phyloP scores from a whole-genome alignment of 2,329 filamentous ascomycete genomes.

The Ramularia endophylla region DNA sequence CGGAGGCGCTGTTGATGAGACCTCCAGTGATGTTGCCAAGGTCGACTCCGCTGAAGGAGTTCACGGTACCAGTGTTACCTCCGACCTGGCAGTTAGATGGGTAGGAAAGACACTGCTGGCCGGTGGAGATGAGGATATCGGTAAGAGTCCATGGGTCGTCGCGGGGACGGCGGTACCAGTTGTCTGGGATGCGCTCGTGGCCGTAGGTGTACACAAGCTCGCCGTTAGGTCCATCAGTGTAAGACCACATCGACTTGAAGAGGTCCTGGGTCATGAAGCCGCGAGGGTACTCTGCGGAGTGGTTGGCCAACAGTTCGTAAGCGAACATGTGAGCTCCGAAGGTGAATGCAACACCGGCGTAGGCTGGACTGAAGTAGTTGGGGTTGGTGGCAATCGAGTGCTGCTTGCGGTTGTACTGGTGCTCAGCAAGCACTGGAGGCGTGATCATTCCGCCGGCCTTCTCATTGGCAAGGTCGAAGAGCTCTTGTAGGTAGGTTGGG shows the following conservation, averaged over 20 bases:
- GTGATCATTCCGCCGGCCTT: constrained; percentile 18
- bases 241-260: constrained; percentile 20
- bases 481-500: constrained; percentile 19
- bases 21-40: constrained; percentile 21
- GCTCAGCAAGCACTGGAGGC: constrained; percentile 21
- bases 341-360: constrained; percentile 25
- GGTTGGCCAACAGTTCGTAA: constrained; percentile 20
- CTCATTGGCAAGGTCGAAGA: constrained; percentile 20
- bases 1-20: constrained; percentile 17
- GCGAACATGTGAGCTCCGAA: constrained; percentile 27
- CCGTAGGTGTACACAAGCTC: constrained; percentile 18
- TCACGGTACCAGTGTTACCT: constrained; percentile 22
- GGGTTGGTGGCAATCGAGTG: constrained; percentile 25
- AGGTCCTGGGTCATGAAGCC: constrained; percentile 19
- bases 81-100: constrained; percentile 21
- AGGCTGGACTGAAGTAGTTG: constrained; percentile 23
- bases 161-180: constrained; percentile 23
- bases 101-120: constrained; percentile 22
- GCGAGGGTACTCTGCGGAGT: constrained; percentile 20
- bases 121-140: constrained; percentile 22
- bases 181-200: constrained; percentile 21
- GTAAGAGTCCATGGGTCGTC: constrained; percentile 20
- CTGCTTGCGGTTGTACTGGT: constrained; percentile 22
- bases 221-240: constrained; percentile 18
- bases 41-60: constrained; percentile 22